Conservation (phyloP, 78 protist species). For the Isochrysis galbana region DNA sequence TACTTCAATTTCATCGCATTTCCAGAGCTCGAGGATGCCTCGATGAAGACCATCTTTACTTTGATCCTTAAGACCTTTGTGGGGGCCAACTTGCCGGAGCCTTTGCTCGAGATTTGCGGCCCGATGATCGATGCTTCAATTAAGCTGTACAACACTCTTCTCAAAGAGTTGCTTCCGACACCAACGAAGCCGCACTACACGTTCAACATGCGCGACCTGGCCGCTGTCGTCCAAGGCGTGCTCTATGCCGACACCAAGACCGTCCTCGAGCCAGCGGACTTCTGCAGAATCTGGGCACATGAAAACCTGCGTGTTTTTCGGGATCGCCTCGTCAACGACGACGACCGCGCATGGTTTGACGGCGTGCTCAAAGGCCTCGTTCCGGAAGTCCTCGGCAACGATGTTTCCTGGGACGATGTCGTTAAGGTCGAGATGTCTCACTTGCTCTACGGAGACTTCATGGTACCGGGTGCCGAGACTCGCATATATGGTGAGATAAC, state of each 20-base stretch:
- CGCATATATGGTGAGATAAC: conserved; percentile 36
- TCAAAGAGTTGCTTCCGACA: conserved; percentile 80
- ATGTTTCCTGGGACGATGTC: conserved; percentile 24
- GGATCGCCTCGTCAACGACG: conserved; percentile 83
- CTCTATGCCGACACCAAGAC: conserved; percentile 9
- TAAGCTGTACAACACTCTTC: conserved; percentile 63
- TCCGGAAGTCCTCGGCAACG: not conserved
- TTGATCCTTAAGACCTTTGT: conserved; percentile 46
- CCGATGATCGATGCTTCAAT: conserved; percentile 44
- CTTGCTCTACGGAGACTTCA: conserved; percentile 69
- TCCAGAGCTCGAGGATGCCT: conserved; percentile 60
- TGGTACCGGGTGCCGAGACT: conserved; percentile 42
- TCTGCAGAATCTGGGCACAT: conserved; percentile 80
- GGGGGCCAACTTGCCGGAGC: not conserved
- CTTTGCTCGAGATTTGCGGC: not conserved
- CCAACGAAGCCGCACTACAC: conserved; percentile 90
- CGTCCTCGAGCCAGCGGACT: not conserved
- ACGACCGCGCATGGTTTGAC: conserved; percentile 70
- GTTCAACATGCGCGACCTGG: conserved; percentile 90
- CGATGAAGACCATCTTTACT: conserved; percentile 57
- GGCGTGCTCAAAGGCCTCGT: not conserved
- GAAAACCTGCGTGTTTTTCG: conserved; percentile 83
- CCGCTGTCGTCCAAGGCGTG: conserved; percentile 73
- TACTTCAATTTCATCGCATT: conserved; percentile 81
- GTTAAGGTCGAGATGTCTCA: not conserved